Evolutionary conservation across 2,329 filamentous ascomycete species (phyloP).

Genomic region (Scedosporium apiospermum): DNA sequence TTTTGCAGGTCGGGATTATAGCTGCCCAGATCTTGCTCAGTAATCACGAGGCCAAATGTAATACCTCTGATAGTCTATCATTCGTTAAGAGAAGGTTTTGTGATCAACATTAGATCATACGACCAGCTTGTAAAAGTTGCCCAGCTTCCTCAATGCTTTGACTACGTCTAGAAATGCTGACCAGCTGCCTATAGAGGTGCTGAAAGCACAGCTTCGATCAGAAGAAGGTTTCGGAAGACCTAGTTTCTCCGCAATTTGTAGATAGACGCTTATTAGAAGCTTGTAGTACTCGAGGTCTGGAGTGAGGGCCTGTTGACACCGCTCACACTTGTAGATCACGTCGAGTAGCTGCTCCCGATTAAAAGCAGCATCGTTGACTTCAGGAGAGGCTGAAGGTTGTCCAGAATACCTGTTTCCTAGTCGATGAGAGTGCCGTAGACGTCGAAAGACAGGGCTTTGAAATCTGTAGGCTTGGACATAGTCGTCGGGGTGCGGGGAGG

Average conservation of each 20-base stretch:
- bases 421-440: conserved; percentile 75
- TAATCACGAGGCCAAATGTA: conserved; percentile 50
- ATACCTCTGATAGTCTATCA: conserved; percentile 36
- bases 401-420: conserved; percentile 59
- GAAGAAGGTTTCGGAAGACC: conserved; percentile 23
- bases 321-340: conserved; percentile 33
- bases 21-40: conserved; percentile 59
- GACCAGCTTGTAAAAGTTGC: conserved; percentile 36
- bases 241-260: conserved; percentile 34
- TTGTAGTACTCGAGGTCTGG: conserved; percentile 51
- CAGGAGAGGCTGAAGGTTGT: conserved; percentile 42
- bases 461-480: background rate
- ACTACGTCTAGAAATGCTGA: conserved; percentile 38
- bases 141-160: conserved; percentile 39
- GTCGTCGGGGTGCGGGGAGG: background rate
- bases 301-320: conserved; percentile 39
- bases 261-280: conserved; percentile 42
- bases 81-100: conserved; percentile 36
- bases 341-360: conserved; percentile 29
- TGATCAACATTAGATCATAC: conserved; percentile 48
- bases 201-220: conserved; percentile 38
- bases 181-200: conserved; percentile 43
- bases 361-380: conserved; percentile 15
- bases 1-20: conserved; percentile 62
- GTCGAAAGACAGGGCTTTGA: conserved; percentile 54